These are phyloP conservation scores for Rubus idaeus DNA, from an alignment of 306 rosid species.

Conservation along the genomic window DNA sequence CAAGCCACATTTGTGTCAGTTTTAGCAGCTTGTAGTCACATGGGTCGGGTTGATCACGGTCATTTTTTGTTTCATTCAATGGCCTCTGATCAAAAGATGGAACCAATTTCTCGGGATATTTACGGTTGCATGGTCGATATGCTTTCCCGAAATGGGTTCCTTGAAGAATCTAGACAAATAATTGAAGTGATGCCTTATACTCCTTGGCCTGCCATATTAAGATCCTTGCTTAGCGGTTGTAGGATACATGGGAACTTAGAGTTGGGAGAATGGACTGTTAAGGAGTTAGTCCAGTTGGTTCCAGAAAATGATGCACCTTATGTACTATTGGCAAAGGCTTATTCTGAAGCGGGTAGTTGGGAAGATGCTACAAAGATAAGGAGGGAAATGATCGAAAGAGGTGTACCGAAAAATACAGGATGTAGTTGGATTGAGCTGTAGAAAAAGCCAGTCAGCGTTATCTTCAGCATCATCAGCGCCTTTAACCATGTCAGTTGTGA, in stretches of 20 bases:
- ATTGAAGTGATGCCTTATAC: conserved; percentile 51
- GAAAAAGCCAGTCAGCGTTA: conserved; percentile 42
- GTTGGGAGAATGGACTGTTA: conserved; percentile 52
- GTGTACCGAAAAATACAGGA: conserved; percentile 38
- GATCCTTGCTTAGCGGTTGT: conserved; percentile 60
- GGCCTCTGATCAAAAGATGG: conserved; percentile 30
- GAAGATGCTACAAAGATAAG: conserved; percentile 49
- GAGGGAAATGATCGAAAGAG: conserved; percentile 34
- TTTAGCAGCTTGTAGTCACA: conserved; percentile 54
- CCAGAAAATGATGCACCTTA: conserved; percentile 41
- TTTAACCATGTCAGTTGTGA: conserved; percentile 83
- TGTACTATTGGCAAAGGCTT: conserved; percentile 43
- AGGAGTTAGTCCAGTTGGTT: conserved; percentile 37
- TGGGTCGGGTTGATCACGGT: conserved; percentile 50
- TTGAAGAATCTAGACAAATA: conserved; percentile 40
- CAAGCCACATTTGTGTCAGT: conserved; percentile 52
- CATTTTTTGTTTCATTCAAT: conserved; percentile 36
- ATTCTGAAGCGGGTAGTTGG: conserved; percentile 52
- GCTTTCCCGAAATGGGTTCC: conserved; percentile 51
- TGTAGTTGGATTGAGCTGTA: conserved; percentile 50
- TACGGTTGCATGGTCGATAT: conserved; percentile 59
- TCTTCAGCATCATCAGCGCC: conserved; percentile 74
- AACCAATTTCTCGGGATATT: conserved; percentile 36
- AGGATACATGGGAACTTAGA: conserved; percentile 48
- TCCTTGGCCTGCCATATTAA: conserved; percentile 60